Evolutionary conservation across 257 asterid genomes (phyloP).

Genomic region (Solanum lycopersicoides): DNA sequence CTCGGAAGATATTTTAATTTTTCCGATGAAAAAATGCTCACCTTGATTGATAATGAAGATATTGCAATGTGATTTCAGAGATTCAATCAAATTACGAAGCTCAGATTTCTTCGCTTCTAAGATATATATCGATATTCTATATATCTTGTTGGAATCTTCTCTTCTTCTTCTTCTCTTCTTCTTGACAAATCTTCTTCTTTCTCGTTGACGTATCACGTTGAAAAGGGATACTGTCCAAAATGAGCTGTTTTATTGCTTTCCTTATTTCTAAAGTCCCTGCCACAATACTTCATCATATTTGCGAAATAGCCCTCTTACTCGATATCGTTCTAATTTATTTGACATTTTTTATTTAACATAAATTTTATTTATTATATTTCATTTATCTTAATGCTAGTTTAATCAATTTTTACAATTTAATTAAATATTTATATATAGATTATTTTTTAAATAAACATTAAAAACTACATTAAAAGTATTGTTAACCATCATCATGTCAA

Average conservation of each 20-base stretch:
- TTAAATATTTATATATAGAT: background rate
- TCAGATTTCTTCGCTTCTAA: background rate
- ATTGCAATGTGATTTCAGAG: conserved; percentile 31
- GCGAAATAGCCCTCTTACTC: background rate
- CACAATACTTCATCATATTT: background rate
- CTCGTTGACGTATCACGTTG: conserved; percentile 15
- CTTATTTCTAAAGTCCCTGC: background rate
- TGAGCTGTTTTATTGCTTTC: background rate
- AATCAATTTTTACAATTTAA: background rate
- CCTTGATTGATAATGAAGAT: conserved; percentile 28
- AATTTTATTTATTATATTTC: background rate
- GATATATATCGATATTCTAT: background rate
- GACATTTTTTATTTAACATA: too few species aligned
- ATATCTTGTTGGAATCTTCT: conserved; percentile 14
- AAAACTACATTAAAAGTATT: background rate
- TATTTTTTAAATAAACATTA: background rate
- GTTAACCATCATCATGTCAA: background rate
- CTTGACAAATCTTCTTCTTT: background rate
- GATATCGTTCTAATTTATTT: background rate
- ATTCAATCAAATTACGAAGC: conserved; percentile 2
- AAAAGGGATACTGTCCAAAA: background rate
- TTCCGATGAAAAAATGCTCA: conserved; percentile 4
- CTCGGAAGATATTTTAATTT: background rate
- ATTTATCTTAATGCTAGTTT: background rate
- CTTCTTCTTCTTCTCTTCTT: background rate